Evolutionary conservation across 208 protist genomes (phyloP), one percentile per base, ranked within the genome.

Genomic region (Herpetomonas samuelpessoai): DNA sequence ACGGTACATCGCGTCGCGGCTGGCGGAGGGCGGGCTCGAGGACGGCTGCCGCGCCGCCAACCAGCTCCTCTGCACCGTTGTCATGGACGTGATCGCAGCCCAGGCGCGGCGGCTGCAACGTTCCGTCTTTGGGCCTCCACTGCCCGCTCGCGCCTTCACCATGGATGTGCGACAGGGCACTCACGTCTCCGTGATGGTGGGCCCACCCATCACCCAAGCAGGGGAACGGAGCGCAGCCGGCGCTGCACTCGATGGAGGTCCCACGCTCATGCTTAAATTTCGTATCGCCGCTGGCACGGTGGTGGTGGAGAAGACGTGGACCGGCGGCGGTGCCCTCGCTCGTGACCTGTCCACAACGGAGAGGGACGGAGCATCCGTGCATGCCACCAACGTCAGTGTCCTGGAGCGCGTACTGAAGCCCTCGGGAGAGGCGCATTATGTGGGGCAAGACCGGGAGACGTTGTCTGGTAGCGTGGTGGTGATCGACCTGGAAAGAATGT

Each of bases 141-240:
- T 90, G 1, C 69, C 64, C 21, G 25, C 65, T 0, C 19, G 24
- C 7, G 55, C 50, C 2, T 61, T 82, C 14, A 49, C 59, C 2
- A 21, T 86, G 30, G 86, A 93, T 47, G 72, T 93, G 35, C 72
- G 73, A 4, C 75, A 76, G 10, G 83, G 86, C 48, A 90, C 86
- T 16, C 71, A 78, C 50, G 76, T 88, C 1, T 70, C 80, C 2
- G 53, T 65, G 16, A 41, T 41, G 35, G 6, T 41, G 35, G 35
- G 9, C 6, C 35, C 35, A 18, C 71, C 62, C 41, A 48, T 91
- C 18, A 71, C 69, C 35, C 6, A 14, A 6, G 35, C 14, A 14
- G 35, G 9, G 35, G 35, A 41, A 14, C 6, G 9, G 14, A 41
- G 35, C 9, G 14, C 35, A 6, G 35, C 6, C 9, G 35, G 14